Percentiles rank a stretch among this genome's conserved stretches.
phyloP scores from a whole-genome alignment of 257 asterid species.

The Capsicum rhomboideum region DNA sequence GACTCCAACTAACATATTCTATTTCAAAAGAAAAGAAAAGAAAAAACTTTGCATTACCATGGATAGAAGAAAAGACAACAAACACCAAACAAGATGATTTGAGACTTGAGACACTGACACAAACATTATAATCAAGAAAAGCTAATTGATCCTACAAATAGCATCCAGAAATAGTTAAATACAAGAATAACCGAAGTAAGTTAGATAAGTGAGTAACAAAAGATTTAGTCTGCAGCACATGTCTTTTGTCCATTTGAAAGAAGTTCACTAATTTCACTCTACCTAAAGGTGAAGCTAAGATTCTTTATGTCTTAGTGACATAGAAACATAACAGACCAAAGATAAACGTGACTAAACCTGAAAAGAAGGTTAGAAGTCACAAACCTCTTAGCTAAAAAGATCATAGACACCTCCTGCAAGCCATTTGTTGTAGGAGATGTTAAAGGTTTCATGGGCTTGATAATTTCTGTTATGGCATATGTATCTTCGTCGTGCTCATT shows the following conservation, averaged over 20 bases:
- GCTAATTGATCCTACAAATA: neutral
- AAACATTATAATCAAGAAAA: neutral
- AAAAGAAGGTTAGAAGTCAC: constrained; percentile 18
- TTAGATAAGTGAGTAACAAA: neutral
- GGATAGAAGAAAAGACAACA: neutral
- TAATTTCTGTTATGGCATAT: constrained; percentile 52
- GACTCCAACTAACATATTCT: neutral
- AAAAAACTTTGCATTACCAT: neutral
- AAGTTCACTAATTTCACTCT: neutral
- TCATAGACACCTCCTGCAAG: constrained; percentile 48
- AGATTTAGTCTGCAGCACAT: neutral
- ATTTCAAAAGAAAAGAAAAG: neutral
- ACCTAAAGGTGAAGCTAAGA: neutral
- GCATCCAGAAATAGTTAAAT: neutral
- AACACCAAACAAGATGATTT: neutral
- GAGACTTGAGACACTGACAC: neutral
- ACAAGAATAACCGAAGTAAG: neutral
- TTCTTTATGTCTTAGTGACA: neutral
- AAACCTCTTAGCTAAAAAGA: constrained; percentile 80
- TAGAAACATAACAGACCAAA: neutral
- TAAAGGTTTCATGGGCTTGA: constrained; percentile 67
- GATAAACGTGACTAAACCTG: neutral
- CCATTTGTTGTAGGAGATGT: constrained; percentile 31
- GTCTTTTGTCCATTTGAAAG: neutral
- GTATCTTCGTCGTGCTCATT: constrained; percentile 34